These are phyloP conservation scores for Irpex sp. DNA, from an alignment of 1,284 basidiomycete species.

Conservation along the genomic window DNA sequence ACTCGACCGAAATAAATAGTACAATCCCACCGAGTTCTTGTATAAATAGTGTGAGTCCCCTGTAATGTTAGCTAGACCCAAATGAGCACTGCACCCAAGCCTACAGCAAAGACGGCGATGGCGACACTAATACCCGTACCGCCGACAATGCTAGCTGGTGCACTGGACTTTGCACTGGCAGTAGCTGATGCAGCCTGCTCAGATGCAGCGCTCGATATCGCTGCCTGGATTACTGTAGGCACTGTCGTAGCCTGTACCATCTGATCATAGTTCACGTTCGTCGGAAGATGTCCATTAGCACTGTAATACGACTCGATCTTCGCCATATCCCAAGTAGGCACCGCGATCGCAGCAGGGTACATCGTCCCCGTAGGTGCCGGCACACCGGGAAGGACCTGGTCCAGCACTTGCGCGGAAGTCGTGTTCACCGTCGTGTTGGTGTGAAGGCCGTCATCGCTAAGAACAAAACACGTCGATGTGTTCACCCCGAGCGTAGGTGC, in stretches of 20 bases:
- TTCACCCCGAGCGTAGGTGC: slow-evolving; percentile 6
- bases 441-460: neutral
- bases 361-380: slow-evolving; percentile 10
- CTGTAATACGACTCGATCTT: slow-evolving; percentile 13
- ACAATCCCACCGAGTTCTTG: too few species aligned
- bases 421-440: neutral
- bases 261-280: slow-evolving; percentile 11
- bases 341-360: slow-evolving; percentile 3
- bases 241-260: slow-evolving; percentile 11
- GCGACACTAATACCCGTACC: too few species aligned
- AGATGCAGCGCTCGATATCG: slow-evolving; percentile 3
- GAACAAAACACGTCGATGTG: slow-evolving; percentile 5
- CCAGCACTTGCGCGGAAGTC: neutral
- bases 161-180: neutral
- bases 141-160: too few species aligned
- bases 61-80: too few species aligned
- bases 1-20: too few species aligned
- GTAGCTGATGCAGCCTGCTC: neutral
- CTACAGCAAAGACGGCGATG: too few species aligned
- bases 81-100: too few species aligned
- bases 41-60: too few species aligned
- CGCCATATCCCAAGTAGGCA: slow-evolving; percentile 10
- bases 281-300: slow-evolving; percentile 10
- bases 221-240: neutral
- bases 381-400: neutral